A percentile compares a stretch with the other conserved stretches of the same genome.
phyloP scores from a whole-genome alignment of 2,329 filamentous ascomycete genomes.

The Fusarium sp. region DNA sequence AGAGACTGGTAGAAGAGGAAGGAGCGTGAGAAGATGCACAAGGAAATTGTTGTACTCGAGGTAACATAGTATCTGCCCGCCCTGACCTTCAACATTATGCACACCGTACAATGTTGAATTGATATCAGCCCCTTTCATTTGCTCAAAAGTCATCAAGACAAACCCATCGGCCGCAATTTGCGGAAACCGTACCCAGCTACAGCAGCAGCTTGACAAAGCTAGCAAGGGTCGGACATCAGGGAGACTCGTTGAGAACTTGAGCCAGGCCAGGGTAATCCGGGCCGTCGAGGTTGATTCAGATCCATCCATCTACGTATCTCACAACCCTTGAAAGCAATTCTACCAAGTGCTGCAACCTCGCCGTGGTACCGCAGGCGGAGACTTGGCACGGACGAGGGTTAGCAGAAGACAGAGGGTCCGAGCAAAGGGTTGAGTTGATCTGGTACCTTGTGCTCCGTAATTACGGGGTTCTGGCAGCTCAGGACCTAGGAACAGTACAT shows the following conservation, averaged over 20 bases:
- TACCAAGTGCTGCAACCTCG: constrained; percentile 29
- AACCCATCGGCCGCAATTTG: constrained; percentile 30
- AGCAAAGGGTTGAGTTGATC: constrained; percentile 25
- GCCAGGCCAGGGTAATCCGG: constrained; percentile 35
- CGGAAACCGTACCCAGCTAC: constrained; percentile 32
- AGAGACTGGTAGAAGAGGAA: constrained; percentile 5
- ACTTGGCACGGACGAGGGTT: constrained; percentile 11
- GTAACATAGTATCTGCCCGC: too few relatives aligned
- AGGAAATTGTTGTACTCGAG: too few relatives aligned
- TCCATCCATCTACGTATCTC: constrained; percentile 40
- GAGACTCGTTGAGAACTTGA: constrained; percentile 15
- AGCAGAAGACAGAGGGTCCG: constrained; percentile 26
- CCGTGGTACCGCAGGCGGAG: constrained; percentile 27
- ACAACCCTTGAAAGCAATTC: constrained; percentile 26
- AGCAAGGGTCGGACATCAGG: constrained; percentile 22
- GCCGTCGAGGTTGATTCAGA: constrained; percentile 41
- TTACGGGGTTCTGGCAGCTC: constrained; percentile 1
- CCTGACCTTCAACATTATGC: constrained; percentile 12
- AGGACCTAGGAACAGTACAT: not conserved
- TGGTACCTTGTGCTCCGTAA: constrained; percentile 9
- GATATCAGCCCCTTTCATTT: constrained; percentile 31
- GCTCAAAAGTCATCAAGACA: constrained; percentile 22
- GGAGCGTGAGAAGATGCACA: not conserved
- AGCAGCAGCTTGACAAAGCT: constrained; percentile 9
- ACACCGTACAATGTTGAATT: constrained; percentile 7